A percentile compares a stretch with the other conserved stretches of the same genome.
Evolutionary conservation across 163 green algal species (phyloP).

Genomic region (Prototheca wickerhamii): DNA sequence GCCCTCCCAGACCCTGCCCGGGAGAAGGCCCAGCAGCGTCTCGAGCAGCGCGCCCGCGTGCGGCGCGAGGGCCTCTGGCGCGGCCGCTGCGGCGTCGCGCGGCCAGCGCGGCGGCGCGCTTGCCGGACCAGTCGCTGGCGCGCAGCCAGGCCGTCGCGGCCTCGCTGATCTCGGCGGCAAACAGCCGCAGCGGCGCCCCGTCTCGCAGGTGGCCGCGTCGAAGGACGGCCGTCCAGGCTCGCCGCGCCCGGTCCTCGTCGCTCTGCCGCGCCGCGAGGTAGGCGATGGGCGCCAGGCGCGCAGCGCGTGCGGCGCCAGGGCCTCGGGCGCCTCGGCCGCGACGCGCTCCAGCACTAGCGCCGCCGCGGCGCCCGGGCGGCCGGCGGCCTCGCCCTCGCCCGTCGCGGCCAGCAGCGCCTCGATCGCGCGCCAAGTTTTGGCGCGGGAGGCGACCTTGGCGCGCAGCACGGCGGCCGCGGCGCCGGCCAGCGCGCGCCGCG

Average conservation of each 20-base stretch:
- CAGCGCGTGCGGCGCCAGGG: constrained; percentile 9
- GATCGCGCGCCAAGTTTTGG: constrained; percentile 6
- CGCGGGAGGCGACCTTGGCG: constrained; percentile 36
- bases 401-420: constrained; percentile 40
- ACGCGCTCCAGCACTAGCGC: not conserved
- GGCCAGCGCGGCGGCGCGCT: not conserved
- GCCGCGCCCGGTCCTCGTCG: no score
- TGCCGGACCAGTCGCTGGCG: no score
- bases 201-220: no score
- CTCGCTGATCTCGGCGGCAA: no score
- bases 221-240: no score
- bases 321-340: constrained; percentile 32
- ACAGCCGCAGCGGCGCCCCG: no score
- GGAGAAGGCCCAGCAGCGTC: constrained; percentile 46
- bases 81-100: not conserved
- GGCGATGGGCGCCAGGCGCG: constrained; percentile 11
- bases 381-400: not conserved
- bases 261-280: no score
- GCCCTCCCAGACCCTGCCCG: constrained; percentile 68
- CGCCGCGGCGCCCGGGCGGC: not conserved
- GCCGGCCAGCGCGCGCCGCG: constrained; percentile 54
- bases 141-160: no score
- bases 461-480: constrained; percentile 48
- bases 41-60: constrained; percentile 10
- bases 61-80: not conserved